Percentiles rank a stretch among this genome's conserved stretches.
Evolutionary conservation across 176 grass and related monocot species (phyloP).

Genomic region (Oryza meridionalis): DNA sequence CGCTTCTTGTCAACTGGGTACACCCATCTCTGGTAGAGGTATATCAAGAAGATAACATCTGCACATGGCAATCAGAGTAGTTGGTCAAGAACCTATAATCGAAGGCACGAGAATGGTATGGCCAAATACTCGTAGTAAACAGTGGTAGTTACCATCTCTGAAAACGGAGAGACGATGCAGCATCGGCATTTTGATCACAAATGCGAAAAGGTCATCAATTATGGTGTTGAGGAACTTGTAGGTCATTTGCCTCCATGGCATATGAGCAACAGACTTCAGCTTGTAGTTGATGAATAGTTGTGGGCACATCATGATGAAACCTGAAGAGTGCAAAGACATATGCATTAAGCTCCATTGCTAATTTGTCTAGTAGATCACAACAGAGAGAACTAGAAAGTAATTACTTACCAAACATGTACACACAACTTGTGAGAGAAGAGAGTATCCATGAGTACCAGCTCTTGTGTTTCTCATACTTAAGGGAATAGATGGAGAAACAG

Average conservation of each 20-base stretch:
- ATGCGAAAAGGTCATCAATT: conserved; percentile 96
- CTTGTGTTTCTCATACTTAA: conserved; percentile 92
- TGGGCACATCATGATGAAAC: conserved; percentile 99
- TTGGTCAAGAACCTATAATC: conserved; percentile 8
- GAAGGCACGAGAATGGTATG: background rate
- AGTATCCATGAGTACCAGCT: conserved; percentile 99
- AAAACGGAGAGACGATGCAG: conserved; percentile 98
- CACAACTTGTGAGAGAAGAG: conserved; percentile 95
- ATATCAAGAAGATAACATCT: conserved; percentile 99
- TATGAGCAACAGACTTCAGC: conserved; percentile 91
- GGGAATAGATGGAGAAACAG: conserved; percentile 84
- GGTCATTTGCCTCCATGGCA: conserved; percentile 99
- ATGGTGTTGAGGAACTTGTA: conserved; percentile 99
- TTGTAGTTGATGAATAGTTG: conserved; percentile 99
- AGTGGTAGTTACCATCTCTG: conserved; percentile 77
- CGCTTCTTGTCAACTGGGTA: conserved; percentile 97
- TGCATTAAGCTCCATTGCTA: conserved; percentile 24
- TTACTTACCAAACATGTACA: conserved; percentile 99
- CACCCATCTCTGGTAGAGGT: conserved; percentile 93
- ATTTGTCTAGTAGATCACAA: background rate
- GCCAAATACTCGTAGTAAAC: background rate
- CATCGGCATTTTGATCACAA: conserved; percentile 99
- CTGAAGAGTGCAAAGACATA: conserved; percentile 49
- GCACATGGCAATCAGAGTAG: conserved; percentile 26
- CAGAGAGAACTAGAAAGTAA: background rate